phyloP scores from a whole-genome alignment of 2,329 filamentous ascomycete genomes.

The Helotiales sp. region DNA sequence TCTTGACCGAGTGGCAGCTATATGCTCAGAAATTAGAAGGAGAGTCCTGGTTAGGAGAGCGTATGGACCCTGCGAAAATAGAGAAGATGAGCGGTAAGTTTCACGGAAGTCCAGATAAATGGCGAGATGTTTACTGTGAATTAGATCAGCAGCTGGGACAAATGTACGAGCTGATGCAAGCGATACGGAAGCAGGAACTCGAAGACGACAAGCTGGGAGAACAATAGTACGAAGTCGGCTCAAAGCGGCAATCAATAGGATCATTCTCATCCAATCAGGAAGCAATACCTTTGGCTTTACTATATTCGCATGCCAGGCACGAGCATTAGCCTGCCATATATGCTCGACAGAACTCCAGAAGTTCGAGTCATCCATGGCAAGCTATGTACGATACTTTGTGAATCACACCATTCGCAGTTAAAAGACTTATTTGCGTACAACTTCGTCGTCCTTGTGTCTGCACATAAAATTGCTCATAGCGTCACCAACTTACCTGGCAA shows the following conservation, averaged over 20 bases:
- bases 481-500: background rate
- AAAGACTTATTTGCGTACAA: background rate
- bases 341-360: too few species aligned
- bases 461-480: background rate
- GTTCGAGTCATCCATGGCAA: too few species aligned
- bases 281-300: too few species aligned
- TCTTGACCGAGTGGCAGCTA: constrained; percentile 93
- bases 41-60: constrained; percentile 79
- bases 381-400: background rate
- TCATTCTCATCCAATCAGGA: too few species aligned
- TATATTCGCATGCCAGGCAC: too few species aligned
- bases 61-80: constrained; percentile 61
- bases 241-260: too few species aligned
- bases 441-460: background rate
- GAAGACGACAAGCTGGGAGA: constrained; percentile 19
- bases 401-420: background rate
- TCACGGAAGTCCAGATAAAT: background rate
- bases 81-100: background rate
- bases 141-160: constrained; percentile 90
- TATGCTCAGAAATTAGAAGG: constrained; percentile 94
- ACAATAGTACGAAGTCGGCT: background rate
- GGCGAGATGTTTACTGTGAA: background rate
- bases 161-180: constrained; percentile 89
- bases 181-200: constrained; percentile 54
- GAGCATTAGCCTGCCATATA: too few species aligned